Base-by-base conservation (phyloP, 1,284 basidiomycete genomes). In the Ganoderma multipileum region DNA sequence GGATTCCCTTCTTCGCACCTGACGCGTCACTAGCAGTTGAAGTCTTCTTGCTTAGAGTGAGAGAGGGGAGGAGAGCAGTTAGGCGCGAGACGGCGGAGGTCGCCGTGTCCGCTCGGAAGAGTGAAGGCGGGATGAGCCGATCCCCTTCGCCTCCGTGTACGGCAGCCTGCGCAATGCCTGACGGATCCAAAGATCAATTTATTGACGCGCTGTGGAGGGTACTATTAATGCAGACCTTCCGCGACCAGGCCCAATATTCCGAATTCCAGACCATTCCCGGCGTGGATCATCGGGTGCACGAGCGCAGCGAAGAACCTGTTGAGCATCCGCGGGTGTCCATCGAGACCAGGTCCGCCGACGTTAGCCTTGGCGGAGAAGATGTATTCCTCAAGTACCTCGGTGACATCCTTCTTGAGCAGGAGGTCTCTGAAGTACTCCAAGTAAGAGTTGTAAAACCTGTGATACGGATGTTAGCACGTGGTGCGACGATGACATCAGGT, bases 261-360 rank as follows among this genome's bases (percentile, higher is more conserved):
- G 72, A 92, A 91, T 74, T 92, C 91, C 5, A 85, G 77, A 1
- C 89, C 91, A 75, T 89, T 89, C 0, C 89, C 90, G 1, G 81
- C 72, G 70, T 91, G 89, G 50, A 93, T 91, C 71, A 91, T 76
- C 0, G 90, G 89, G 69, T 93, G 91, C 0, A 91, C 63, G 9
- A 91, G 77, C 20, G 87, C 89, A 7, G 84, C 83, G 14, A 90
- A 71, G 72, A 91, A 83, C 3, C 90, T 84, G 68, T 83, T 85
- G 2, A 91, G 77, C 90, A 93, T 91, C 71, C 85, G 77, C 9
- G 75, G 73, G 16, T 65, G 65, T 0, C 73, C 73, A 0, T 72
- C 63, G 20, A 54, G 47, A 4, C 65, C 69, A n/a, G 61, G 23
- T 1, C 62, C 65, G 14, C 68, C 79, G 71, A 83, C 80, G 70